Conservation (phyloP, 371 early-diverging fungal species). For the Conidiobolus incongruus region DNA sequence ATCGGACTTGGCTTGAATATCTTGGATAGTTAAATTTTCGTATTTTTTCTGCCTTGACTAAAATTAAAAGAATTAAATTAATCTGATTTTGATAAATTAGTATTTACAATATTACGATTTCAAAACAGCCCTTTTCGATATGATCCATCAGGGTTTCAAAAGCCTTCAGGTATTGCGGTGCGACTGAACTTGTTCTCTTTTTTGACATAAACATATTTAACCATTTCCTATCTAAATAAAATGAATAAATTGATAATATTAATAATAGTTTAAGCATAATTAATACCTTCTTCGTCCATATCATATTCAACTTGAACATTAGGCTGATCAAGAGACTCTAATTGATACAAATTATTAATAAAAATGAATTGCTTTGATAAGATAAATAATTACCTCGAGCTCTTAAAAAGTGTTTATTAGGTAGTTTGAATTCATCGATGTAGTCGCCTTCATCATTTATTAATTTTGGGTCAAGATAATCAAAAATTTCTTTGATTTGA, state of each 20-base stretch:
- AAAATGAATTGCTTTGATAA: neutral
- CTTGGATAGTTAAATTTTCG: constrained; percentile 20
- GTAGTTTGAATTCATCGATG: neutral
- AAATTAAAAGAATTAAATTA: neutral
- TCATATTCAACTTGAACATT: constrained; percentile 77
- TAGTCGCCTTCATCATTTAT: neutral
- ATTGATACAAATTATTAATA: neutral
- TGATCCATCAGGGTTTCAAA: constrained; percentile 83
- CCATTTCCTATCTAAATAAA: constrained; percentile 40
- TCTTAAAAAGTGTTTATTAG: neutral
- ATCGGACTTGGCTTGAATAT: constrained; percentile 29
- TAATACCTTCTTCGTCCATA: constrained; percentile 84
- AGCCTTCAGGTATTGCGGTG: constrained; percentile 22
- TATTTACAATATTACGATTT: constrained; percentile 25
- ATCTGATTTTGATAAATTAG: neutral
- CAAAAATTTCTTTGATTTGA: too few species aligned
- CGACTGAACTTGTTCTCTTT: constrained; percentile 24
- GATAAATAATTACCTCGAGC: constrained; percentile 5
- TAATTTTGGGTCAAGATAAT: too few species aligned
- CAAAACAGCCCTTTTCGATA: constrained; percentile 93
- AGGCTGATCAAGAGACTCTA: constrained; percentile 22
- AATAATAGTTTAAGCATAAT: neutral
- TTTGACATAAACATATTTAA: constrained; percentile 39
- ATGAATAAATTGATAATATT: neutral
- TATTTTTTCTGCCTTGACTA: neutral